A percentile compares a stretch with the other conserved stretches of the same genome.
Evolutionary conservation across 352 stramenopile species (phyloP).

Genomic region (Phytophthora citrophthora): DNA sequence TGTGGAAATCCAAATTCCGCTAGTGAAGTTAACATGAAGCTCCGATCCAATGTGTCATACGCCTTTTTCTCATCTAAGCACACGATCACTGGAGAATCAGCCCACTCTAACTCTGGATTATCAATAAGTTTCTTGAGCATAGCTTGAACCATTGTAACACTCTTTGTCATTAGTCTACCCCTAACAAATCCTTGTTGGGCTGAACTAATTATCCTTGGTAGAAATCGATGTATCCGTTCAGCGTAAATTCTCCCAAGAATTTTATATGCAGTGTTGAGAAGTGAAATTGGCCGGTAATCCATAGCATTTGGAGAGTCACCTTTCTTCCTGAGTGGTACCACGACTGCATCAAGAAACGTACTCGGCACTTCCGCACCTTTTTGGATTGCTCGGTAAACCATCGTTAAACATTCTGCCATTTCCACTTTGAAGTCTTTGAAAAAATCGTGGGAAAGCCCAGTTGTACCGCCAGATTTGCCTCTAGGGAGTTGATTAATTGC

Average conservation of each 20-base stretch:
- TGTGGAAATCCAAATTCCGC: conserved; percentile 2
- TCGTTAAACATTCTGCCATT: background rate
- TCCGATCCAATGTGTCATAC: conserved; percentile 8
- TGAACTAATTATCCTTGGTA: background rate
- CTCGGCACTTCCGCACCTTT: background rate
- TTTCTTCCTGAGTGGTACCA: background rate
- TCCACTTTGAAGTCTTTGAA: conserved; percentile 6
- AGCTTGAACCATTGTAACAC: background rate
- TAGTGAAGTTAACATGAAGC: background rate
- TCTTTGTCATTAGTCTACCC: background rate
- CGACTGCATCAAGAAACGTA: background rate
- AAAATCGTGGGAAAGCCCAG: conserved; percentile 1
- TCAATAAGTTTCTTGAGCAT: background rate
- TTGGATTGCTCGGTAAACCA: background rate
- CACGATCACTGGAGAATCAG: background rate
- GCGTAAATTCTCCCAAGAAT: background rate
- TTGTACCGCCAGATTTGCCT: background rate
- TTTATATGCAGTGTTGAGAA: background rate
- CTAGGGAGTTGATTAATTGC: background rate
- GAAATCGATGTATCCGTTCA: background rate
- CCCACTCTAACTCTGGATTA: background rate
- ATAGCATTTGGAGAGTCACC: background rate
- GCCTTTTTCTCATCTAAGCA: conserved; percentile 12
- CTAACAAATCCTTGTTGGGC: background rate
- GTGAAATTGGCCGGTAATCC: background rate